Evolutionary conservation across 352 stramenopile genomes (phyloP).

Genomic region (Phytophthora meadii): DNA sequence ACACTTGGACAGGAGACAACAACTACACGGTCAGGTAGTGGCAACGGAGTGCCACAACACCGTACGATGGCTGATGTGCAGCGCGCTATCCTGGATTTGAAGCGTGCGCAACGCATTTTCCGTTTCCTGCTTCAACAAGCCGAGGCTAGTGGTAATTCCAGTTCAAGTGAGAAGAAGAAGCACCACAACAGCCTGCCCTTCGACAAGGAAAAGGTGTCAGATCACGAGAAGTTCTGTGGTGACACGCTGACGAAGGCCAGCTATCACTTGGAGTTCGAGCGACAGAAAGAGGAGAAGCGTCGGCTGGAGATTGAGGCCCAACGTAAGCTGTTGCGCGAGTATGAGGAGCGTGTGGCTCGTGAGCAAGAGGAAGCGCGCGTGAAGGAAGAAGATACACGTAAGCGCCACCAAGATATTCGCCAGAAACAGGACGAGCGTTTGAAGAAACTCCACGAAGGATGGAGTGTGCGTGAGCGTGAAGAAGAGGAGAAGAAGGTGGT

Average conservation of each 20-base stretch:
- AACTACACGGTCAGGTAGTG: slow-evolving; percentile 40
- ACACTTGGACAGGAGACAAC: slow-evolving; percentile 80
- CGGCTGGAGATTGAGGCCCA: slow-evolving; percentile 83
- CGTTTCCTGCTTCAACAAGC: slow-evolving; percentile 79
- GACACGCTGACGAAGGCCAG: slow-evolving; percentile 89
- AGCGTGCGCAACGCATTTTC: slow-evolving; percentile 86
- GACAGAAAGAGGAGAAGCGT: slow-evolving; percentile 87
- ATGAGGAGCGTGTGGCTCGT: slow-evolving; percentile 79
- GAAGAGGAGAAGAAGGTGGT: slow-evolving; percentile 84
- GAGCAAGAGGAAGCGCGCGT: slow-evolving; percentile 62
- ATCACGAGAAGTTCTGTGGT: slow-evolving; percentile 89
- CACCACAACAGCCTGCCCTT: slow-evolving; percentile 65
- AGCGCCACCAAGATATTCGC: slow-evolving; percentile 70
- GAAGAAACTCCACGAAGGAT: slow-evolving; percentile 82
- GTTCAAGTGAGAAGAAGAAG: slow-evolving; percentile 64
- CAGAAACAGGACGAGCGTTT: slow-evolving; percentile 86
- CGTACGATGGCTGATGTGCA: slow-evolving; percentile 91
- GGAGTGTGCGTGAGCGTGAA: slow-evolving; percentile 83
- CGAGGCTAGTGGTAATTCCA: slow-evolving; percentile 38
- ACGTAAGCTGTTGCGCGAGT: slow-evolving; percentile 81
- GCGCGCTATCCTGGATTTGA: slow-evolving; percentile 85
- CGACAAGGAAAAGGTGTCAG: slow-evolving; percentile 87
- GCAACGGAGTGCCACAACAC: slow-evolving; percentile 49
- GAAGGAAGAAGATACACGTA: slow-evolving; percentile 68
- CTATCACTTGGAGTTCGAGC: slow-evolving; percentile 91